Percentiles rank a stretch among this genome's conserved stretches.
These are phyloP conservation scores for Ambrosiella beaveri DNA, from an alignment of 2,329 filamentous ascomycete genomes.

Conservation along the genomic window DNA sequence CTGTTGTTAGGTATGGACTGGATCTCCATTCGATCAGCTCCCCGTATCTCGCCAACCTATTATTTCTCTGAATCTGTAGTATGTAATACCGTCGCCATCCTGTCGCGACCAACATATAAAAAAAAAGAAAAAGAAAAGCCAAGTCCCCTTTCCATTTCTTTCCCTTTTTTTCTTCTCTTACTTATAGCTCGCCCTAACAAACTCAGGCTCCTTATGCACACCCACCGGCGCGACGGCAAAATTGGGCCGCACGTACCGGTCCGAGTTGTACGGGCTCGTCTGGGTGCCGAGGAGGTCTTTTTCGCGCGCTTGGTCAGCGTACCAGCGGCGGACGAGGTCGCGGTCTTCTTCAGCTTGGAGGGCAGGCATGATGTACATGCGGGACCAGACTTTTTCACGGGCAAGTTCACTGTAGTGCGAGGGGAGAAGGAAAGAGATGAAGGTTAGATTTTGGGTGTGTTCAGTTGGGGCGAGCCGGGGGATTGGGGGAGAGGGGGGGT, in stretches of 20 bases:
- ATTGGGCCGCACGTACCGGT: slow-evolving; percentile 44
- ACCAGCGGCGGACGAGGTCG: slow-evolving; percentile 74
- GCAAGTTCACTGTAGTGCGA: slow-evolving; percentile 55
- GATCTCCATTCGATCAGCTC: no score
- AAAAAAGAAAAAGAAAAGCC: background rate
- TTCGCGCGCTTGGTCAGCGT: slow-evolving; percentile 77
- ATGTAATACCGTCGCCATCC: background rate
- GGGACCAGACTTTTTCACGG: slow-evolving; percentile 95
- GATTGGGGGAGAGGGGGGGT: background rate
- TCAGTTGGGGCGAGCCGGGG: background rate
- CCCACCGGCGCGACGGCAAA: slow-evolving; percentile 9
- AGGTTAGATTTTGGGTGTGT: slow-evolving; percentile 8
- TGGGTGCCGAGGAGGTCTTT: slow-evolving; percentile 76
- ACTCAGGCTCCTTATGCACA: background rate
- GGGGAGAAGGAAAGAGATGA: background rate
- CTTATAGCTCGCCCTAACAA: background rate
- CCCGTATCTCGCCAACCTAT: no score
- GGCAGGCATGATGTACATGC: slow-evolving; percentile 84
- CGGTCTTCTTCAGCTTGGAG: slow-evolving; percentile 95
- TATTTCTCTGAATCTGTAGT: background rate
- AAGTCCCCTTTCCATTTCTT: background rate
- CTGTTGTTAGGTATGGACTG: no score
- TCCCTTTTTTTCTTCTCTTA: background rate
- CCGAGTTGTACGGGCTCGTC: slow-evolving; percentile 70
- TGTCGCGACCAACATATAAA: background rate